Evolutionary conservation across 140 eudicot genomes (phyloP).

Genomic region (Bidens hawaiensis): DNA sequence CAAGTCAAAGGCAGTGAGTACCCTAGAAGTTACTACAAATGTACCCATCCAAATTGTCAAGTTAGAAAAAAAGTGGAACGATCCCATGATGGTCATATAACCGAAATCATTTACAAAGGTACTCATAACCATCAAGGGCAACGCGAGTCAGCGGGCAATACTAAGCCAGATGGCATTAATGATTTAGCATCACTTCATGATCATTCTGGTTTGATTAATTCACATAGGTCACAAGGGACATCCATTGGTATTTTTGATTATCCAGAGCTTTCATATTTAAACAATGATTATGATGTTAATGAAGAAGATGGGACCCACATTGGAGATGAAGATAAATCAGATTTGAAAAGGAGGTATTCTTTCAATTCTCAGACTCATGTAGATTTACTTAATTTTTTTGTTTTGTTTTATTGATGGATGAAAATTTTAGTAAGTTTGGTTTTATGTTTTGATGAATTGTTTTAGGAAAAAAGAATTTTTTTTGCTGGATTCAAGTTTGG

Average conservation of each 20-base stretch:
- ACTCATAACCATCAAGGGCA: constrained; percentile 57
- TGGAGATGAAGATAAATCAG: constrained; percentile 59
- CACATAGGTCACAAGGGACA: too few species aligned
- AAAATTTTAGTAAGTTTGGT: constrained; percentile 2
- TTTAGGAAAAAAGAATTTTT: constrained; percentile 55
- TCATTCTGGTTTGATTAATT: too few species aligned
- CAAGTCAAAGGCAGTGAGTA: constrained; percentile 74
- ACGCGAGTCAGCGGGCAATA: constrained; percentile 25
- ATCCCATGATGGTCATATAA: constrained; percentile 63
- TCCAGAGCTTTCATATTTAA: constrained; percentile 37
- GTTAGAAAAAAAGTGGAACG: constrained; percentile 71
- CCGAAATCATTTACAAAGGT: constrained; percentile 64
- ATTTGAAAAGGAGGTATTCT: constrained; percentile 59
- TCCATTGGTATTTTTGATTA: constrained; percentile 34
- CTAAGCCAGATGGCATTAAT: constrained; percentile 28
- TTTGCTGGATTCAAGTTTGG: constrained; percentile 40
- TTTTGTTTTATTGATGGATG: background rate
- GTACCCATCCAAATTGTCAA: constrained; percentile 54
- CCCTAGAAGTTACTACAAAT: constrained; percentile 70
- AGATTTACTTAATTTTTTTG: constrained; percentile 18
- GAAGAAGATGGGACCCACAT: constrained; percentile 42
- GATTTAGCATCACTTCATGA: constrained; percentile 41
- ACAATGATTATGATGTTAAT: constrained; percentile 29
- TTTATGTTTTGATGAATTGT: background rate
- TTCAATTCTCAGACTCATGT: constrained; percentile 30